These are phyloP conservation scores for Candida rishiriensis DNA, from an alignment of 805 yeast species.

Conservation along the genomic window DNA sequence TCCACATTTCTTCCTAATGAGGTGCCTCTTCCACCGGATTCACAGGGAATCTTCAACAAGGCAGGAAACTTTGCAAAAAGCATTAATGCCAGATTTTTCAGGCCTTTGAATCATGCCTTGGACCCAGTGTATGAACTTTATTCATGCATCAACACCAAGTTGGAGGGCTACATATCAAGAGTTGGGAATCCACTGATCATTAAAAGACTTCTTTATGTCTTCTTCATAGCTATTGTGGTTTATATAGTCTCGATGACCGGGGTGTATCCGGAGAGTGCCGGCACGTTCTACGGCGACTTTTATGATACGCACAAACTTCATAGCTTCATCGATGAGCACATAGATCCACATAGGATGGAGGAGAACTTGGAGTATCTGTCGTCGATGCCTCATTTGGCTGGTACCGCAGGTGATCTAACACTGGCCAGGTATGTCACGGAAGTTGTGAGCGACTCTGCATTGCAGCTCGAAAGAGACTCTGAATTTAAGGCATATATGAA, in stretches of 20 bases:
- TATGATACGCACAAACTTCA: constrained; percentile 53
- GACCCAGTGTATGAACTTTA: constrained; percentile 52
- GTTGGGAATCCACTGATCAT: constrained; percentile 86
- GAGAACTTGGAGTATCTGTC: constrained; percentile 68
- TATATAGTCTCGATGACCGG: constrained; percentile 58
- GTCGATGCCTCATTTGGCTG: constrained; percentile 81
- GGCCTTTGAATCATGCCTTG: constrained; percentile 40
- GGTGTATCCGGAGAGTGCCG: constrained; percentile 39
- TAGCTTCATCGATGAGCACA: constrained; percentile 42
- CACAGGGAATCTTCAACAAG: constrained; percentile 27
- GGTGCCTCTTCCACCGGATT: constrained; percentile 5
- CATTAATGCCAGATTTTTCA: constrained; percentile 34
- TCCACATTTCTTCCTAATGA: too few species aligned
- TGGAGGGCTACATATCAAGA: constrained; percentile 55
- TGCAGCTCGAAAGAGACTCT: constrained; percentile 46
- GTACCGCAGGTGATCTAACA: constrained; percentile 80
- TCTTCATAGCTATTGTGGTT: constrained; percentile 54
- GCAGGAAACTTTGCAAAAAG: constrained; percentile 38
- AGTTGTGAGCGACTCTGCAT: constrained; percentile 53
- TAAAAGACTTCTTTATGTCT: constrained; percentile 68
- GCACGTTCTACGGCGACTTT: constrained; percentile 50
- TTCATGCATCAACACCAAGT: constrained; percentile 35
- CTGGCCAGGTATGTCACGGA: constrained; percentile 62
- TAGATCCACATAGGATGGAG: constrained; percentile 56
- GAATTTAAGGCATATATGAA: constrained; percentile 55